Conservation (phyloP, 371 early-diverging fungal genomes). For the Dinochytrium kinnereticum region DNA sequence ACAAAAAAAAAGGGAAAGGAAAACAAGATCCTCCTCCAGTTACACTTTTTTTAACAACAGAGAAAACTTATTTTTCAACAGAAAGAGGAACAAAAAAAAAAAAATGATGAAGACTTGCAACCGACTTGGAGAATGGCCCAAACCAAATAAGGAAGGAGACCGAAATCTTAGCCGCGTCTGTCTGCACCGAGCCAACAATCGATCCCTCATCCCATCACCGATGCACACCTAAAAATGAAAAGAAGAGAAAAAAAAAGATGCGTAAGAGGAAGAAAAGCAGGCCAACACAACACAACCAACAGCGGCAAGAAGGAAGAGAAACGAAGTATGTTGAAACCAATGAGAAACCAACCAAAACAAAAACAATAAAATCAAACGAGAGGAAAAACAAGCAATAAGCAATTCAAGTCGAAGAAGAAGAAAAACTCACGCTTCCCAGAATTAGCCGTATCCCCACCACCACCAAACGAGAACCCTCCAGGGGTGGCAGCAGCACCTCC, state of each 20-base stretch:
- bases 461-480: neutral
- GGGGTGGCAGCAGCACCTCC: neutral
- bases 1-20: neutral
- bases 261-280: neutral
- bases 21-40: too few species aligned
- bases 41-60: too few species aligned
- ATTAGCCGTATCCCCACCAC: neutral
- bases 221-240: neutral
- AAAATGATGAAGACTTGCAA: too few species aligned
- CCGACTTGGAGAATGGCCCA: too few species aligned
- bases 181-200: neutral
- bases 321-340: neutral
- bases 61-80: too few species aligned
- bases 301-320: neutral
- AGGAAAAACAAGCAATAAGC: neutral
- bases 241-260: neutral
- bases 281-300: neutral
- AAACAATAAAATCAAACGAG: neutral
- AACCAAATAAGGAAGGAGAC: too few species aligned
- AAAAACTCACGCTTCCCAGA: neutral
- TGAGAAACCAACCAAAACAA: neutral
- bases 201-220: neutral
- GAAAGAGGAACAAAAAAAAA: too few species aligned
- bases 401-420: neutral
- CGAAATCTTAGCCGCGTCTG: too few species aligned